Evolutionary conservation across 352 stramenopile species (phyloP).

Genomic region (Paralagenidium karlingii): DNA sequence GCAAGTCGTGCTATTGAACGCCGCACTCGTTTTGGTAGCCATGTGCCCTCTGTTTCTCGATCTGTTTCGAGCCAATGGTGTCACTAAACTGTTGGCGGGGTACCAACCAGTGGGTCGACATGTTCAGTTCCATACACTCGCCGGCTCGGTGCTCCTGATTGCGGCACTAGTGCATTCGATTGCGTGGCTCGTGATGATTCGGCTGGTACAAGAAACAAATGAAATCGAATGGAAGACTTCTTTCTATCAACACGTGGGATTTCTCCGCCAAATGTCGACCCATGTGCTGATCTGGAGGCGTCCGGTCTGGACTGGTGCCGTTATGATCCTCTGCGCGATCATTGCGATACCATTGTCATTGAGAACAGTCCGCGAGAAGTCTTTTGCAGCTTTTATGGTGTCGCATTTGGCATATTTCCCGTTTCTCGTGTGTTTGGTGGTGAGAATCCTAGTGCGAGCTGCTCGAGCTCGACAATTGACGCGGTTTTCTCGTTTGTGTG

Average conservation of each 20-base stretch:
- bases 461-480: too few relatives aligned
- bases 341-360: slow-evolving; percentile 27
- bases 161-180: slow-evolving; percentile 34
- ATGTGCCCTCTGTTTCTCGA: slow-evolving; percentile 72
- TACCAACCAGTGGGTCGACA: slow-evolving; percentile 47
- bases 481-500: too few relatives aligned
- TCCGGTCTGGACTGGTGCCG: slow-evolving; percentile 44
- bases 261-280: slow-evolving; percentile 34
- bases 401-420: slow-evolving; percentile 51
- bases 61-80: slow-evolving; percentile 40
- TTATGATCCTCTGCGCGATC: slow-evolving; percentile 38
- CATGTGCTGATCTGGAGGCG: slow-evolving; percentile 24
- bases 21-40: slow-evolving; percentile 53
- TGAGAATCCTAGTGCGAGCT: slow-evolving; percentile 49
- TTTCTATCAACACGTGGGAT: slow-evolving; percentile 24
- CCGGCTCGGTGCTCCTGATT: slow-evolving; percentile 52
- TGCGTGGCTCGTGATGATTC: slow-evolving; percentile 31
- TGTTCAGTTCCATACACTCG: slow-evolving; percentile 67
- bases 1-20: slow-evolving; percentile 64
- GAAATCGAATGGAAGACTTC: slow-evolving; percentile 26
- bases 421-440: slow-evolving; percentile 47
- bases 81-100: slow-evolving; percentile 30
- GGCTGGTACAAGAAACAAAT: slow-evolving; percentile 25
- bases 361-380: not conserved
- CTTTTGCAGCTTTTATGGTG: slow-evolving; percentile 56